Base-by-base conservation (phyloP, 306 rosid species). In the Quercus gilva region DNA sequence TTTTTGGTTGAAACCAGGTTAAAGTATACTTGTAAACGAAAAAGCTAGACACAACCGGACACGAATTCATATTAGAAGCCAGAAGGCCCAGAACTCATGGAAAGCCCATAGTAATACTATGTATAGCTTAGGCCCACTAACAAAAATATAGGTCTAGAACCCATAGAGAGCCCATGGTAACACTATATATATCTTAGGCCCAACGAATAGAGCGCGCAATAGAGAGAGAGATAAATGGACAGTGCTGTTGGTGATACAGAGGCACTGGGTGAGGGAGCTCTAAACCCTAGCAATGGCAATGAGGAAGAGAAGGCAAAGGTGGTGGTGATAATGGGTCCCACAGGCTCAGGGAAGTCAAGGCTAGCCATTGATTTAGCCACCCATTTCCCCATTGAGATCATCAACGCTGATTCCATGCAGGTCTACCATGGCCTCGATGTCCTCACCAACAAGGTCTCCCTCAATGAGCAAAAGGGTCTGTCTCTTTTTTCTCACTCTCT, bases 381-480 rank as follows among this genome's bases (percentile, higher is more conserved):
- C 29, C 81, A 88, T 76, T 91, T 92, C 52, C 91, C 97, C 10
- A 8, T 94, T 21, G 97, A 94, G 90, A 84, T 91, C 75, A 87
- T 92, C 86, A 94, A 91, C 82, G 97, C 98, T 55, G 97, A 94
- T 81, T 92, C 99, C 68, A 94, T 94, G 99, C 90, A 94, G 87
- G 97, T 92, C 75, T 94, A 92, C 86, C 71, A 71, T 13, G 97
- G 97, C n/a, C 84, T 92, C 71, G 95, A 91, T 73, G 89, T 94
- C 81, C 97, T 92, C 89, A 87, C 99, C 74, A 94, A 94, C 83
- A 94, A 94, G 79, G 83, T 91, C 71, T 84, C 94, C 19, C 83
- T 76, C 74, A 56, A 83, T 3, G 91, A 94, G 2, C 97, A 86
- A 76, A 85, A 90, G 26, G 95, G 98, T 92, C 33, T 29, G 21